Conservation (phyloP, 179 eudicot genomes). For the Corrigiola litoralis region DNA sequence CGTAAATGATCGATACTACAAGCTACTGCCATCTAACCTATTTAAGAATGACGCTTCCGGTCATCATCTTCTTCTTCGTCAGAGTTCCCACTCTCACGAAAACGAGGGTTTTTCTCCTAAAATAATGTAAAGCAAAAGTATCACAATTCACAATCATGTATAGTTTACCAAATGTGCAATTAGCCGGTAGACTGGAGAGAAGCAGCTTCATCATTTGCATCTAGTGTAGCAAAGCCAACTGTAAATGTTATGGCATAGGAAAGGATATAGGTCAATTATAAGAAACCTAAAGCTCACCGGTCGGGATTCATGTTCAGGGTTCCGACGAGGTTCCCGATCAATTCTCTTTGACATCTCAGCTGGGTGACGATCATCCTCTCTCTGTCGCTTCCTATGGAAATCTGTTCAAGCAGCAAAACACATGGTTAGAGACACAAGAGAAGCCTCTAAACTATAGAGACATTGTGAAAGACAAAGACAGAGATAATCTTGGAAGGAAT, state of each 20-base stretch:
- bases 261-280: not conserved
- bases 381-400: conserved; percentile 63
- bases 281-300: conserved; percentile 45
- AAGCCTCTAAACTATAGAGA: not conserved
- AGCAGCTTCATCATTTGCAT: not conserved
- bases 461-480: not conserved
- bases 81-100: conserved; percentile 92
- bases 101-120: conserved; percentile 97
- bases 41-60: conserved; percentile 45
- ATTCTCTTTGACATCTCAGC: conserved; percentile 64
- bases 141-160: not conserved
- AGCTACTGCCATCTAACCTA: not conserved
- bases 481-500: not conserved
- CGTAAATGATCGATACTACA: not conserved
- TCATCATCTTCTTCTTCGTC: conserved; percentile 89
- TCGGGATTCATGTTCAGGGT: conserved; percentile 74
- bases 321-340: conserved; percentile 63
- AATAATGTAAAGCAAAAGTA: not conserved
- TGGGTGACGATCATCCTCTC: conserved; percentile 82
- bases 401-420: conserved; percentile 32
- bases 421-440: not conserved
- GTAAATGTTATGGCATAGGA: not conserved
- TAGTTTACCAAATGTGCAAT: too few relatives aligned
- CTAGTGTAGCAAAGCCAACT: not conserved
- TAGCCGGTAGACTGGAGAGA: not conserved